Evolutionary conservation across 1,139 yeast genomes (phyloP).

Genomic region (Scheffersomyces cryptocercus): DNA sequence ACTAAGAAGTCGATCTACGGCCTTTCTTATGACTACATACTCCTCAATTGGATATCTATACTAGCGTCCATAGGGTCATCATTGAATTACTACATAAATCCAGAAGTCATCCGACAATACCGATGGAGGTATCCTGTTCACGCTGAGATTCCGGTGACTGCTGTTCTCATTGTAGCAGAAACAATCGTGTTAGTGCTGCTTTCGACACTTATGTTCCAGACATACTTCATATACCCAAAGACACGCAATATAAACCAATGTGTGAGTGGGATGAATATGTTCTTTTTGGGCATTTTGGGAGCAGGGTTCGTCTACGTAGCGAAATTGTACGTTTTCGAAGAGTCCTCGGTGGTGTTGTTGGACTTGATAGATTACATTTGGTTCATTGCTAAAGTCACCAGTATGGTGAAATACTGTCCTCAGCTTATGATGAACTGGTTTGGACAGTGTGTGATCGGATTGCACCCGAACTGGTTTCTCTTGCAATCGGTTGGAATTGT

Average conservation of each 20-base stretch:
- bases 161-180: conserved; percentile 14
- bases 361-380: conserved; percentile 33
- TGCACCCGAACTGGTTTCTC: conserved; percentile 12
- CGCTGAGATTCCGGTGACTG: conserved; percentile 11
- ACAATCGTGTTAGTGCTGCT: conserved; percentile 10
- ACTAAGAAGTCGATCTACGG: conserved; percentile 25
- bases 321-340: background rate
- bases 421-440: conserved; percentile 32
- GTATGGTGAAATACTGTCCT: conserved; percentile 22
- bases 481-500: conserved; percentile 10
- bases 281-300: conserved; percentile 6
- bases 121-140: conserved; percentile 20
- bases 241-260: conserved; percentile 27
- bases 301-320: conserved; percentile 7
- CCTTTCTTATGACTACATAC: conserved; percentile 27
- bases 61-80: conserved; percentile 13
- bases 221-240: conserved; percentile 13
- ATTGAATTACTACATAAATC: conserved; percentile 13
- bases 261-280: conserved; percentile 15
- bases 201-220: conserved; percentile 14
- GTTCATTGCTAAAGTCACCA: conserved; percentile 20
- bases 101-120: conserved; percentile 14
- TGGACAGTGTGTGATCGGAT: conserved; percentile 17
- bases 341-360: conserved; percentile 8
- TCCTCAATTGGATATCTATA: conserved; percentile 15